Base-by-base conservation (phyloP, 306 rosid genomes). In the Carpinus viminea region DNA sequence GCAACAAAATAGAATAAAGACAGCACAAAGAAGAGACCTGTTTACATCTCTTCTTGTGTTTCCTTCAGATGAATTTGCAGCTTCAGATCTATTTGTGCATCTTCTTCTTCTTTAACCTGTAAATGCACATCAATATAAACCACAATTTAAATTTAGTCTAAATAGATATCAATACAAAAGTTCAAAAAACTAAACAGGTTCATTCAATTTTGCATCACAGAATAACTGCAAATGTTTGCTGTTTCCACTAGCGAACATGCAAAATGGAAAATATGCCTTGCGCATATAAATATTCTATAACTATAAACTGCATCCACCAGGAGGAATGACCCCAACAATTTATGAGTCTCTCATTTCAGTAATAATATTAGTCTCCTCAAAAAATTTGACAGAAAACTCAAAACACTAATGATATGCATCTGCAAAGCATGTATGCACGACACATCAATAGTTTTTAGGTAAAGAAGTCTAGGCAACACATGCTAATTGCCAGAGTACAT, bases 61-160 rank as follows among this genome's bases (percentile, higher is more conserved):
- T 90, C 90, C 86, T 87, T 92, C 88, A 95, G 85, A 85, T 52
- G 93, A 68, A 82, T 80, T 71, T 91, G 96, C 76, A 95, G 97
- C 86, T 87, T 87, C 75, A 43, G 85, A 81, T 89, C 97, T 82
- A 90, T 84, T 70, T 84, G 83, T 51, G 84, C 97, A 80, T 95
- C 98, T 74, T 95, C 98, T 80, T 95, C 98, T 89, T 94, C 98
- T 86, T 92, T 95, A 66, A 95, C 96, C 98, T 95, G 83, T 55
- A 45, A 76, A 74, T 62, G 31, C 13, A 72, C 16, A 81, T 10
- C 31, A 45, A 87, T 68, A 78, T 16, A 68, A 69, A 21, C 57
- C 15, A 72, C 10, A 57, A 77, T 3, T 72, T 74, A 59, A 75
- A 61, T 56, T 43, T 68, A 74, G 48, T 21, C 69, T 70, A 74